Evolutionary conservation across 73 alveolate species (phyloP), one percentile per base, ranked within the genome.

Genomic region (Paramecium pentaurelia): DNA sequence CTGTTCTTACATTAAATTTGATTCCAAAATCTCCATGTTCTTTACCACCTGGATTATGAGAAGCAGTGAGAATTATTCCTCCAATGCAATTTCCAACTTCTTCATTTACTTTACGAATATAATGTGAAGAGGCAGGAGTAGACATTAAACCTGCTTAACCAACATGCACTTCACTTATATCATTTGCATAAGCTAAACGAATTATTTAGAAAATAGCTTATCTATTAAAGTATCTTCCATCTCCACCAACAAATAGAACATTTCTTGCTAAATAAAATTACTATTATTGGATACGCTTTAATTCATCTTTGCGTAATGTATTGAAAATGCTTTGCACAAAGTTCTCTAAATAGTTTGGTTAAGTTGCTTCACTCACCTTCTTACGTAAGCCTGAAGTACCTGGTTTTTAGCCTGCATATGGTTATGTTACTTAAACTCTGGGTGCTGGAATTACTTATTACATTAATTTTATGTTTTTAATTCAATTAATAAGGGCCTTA

Each of bases 41-140:
- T 30, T 97, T 97, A 2, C 99, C 99, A 38, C 99, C 99, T n/a
- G 99, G 99, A 93, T 98, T 98, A 96, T 98, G 99, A 45, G 99
- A 94, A 14, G 99, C 99, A n/a, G 99, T 98, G 58, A 98, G 96
- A 38, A 98, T 94, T 60, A 98, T 94, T 25, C 99, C 99, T 36
- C 99, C 99, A 58, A 93, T 95, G 38, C 98, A 96, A 68, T 96
- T 95, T 88, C 96, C 99, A 40, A 95, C 97, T 12, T 98, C 98
- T 45, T 93, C 95, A 84, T 95, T 95, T 10, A 94, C 86, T 86
- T 96, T 95, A 95, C 99, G 95, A 34, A 98, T 97, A 28, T 97
- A 87, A 42, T 97, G 97, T 64, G 99, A 95, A 42, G 96, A 98
- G 51, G 99, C 99, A 42, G 99, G 99, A 10, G 99, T 98, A 8